phyloP scores from a whole-genome alignment of 2,329 filamentous ascomycete species.

The Scleromitrula shiraiana region DNA sequence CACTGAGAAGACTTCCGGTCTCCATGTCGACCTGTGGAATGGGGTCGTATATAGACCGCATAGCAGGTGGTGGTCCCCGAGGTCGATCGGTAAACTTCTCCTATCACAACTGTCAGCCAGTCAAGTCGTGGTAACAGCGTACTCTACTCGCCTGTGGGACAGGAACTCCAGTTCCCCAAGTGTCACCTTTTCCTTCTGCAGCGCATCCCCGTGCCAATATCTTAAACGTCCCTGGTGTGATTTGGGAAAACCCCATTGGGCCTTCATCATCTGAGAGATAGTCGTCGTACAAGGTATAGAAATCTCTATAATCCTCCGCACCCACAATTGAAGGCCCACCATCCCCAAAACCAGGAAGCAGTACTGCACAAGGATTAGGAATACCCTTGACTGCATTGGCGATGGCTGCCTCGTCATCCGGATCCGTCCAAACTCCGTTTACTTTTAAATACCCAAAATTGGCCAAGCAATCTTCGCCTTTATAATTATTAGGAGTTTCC shows the following conservation, averaged over 20 bases:
- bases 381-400: constrained; percentile 13
- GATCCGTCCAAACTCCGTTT: constrained; percentile 25
- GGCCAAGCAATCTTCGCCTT: constrained; percentile 15
- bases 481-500: constrained; percentile 16
- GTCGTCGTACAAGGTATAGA: constrained; percentile 17
- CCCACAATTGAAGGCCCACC: constrained; percentile 15
- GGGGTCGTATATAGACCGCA: not conserved
- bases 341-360: constrained; percentile 6
- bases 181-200: constrained; percentile 14
- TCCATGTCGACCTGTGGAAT: constrained; percentile 24
- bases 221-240: constrained; percentile 38
- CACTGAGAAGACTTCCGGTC: constrained; percentile 17
- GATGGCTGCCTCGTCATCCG: constrained; percentile 22
- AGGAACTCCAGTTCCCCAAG: not conserved
- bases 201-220: constrained; percentile 31
- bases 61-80: not conserved
- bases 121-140: constrained; percentile 11
- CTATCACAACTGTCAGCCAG: constrained; percentile 11
- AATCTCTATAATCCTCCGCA: constrained; percentile 12
- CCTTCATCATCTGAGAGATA: constrained; percentile 36
- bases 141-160: not conserved
- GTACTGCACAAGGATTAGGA: not conserved
- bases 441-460: constrained; percentile 26
- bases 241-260: constrained; percentile 27
- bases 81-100: constrained; percentile 13